Conservation (phyloP, 1,139 yeast genomes). For the Kodamaea alishanica region DNA sequence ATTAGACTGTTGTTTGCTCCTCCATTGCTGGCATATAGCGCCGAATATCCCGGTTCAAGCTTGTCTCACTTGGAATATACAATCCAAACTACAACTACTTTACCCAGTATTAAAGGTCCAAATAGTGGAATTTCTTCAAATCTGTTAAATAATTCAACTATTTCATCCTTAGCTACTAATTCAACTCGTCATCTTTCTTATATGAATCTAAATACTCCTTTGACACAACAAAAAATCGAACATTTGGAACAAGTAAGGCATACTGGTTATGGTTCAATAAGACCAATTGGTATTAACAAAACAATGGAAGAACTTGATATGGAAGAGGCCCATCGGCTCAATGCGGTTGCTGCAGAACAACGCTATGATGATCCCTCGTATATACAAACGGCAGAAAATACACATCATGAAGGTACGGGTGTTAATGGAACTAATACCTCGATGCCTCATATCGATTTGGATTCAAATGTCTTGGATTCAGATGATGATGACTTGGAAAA, state of each 20-base stretch:
- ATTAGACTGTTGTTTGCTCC: constrained; percentile 40
- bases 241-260: constrained; percentile 41
- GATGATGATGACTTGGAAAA: constrained; percentile 22
- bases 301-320: constrained; percentile 49
- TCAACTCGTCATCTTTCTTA: constrained; percentile 11
- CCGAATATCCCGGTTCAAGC: constrained; percentile 49
- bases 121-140: constrained; percentile 4
- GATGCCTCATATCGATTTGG: constrained; percentile 35
- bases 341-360: constrained; percentile 13
- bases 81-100: constrained; percentile 21
- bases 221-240: constrained; percentile 35
- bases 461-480: constrained; percentile 47
- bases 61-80: constrained; percentile 29
- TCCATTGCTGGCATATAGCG: constrained; percentile 51
- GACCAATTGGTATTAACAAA: constrained; percentile 54
- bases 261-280: constrained; percentile 47
- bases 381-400: constrained; percentile 15
- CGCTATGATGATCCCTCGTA: constrained; percentile 13
- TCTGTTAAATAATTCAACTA: neutral
- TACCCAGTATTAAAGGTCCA: constrained; percentile 11
- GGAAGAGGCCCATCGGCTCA: constrained; percentile 18
- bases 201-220: constrained; percentile 18
- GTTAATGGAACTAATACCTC: constrained; percentile 10
- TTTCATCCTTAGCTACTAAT: constrained; percentile 1
- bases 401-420: constrained; percentile 11